Percentiles rank a stretch among this genome's conserved stretches.
Evolutionary conservation across 257 asterid species (phyloP).

Genomic region (Solanum sparsipilum): DNA sequence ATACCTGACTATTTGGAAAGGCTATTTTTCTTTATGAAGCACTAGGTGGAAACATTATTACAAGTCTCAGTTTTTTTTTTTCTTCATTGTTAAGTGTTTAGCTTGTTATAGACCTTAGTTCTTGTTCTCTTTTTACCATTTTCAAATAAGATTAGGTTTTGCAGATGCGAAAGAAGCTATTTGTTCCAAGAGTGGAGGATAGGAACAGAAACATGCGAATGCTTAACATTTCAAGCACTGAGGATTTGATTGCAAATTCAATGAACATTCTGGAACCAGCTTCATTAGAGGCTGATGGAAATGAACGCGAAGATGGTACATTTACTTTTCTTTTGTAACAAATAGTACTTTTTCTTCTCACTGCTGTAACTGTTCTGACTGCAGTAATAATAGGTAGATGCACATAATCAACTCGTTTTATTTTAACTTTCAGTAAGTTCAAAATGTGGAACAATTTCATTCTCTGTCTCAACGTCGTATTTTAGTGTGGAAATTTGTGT

Average conservation of each 20-base stretch:
- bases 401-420: background rate
- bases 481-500: background rate
- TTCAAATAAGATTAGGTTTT: slow-evolving; percentile 35
- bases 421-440: background rate
- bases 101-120: background rate
- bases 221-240: slow-evolving; percentile 67
- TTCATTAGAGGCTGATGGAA: slow-evolving; percentile 56
- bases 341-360: background rate
- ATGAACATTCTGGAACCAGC: slow-evolving; percentile 92
- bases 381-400: background rate
- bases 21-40: background rate
- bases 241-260: slow-evolving; percentile 78
- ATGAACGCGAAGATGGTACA: slow-evolving; percentile 82
- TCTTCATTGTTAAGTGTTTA: background rate
- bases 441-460: background rate
- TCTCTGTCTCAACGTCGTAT: background rate
- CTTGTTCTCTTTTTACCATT: slow-evolving; percentile 8
- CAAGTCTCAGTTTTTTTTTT: background rate
- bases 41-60: background rate
- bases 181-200: slow-evolving; percentile 94
- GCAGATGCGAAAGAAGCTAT: slow-evolving; percentile 62
- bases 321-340: background rate
- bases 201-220: slow-evolving; percentile 88
- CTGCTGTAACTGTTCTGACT: background rate
- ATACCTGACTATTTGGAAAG: background rate